Evolutionary conservation across 257 asterid genomes (phyloP), one percentile per base, ranked within the genome.

Genomic region (Nemophila menziesii): DNA sequence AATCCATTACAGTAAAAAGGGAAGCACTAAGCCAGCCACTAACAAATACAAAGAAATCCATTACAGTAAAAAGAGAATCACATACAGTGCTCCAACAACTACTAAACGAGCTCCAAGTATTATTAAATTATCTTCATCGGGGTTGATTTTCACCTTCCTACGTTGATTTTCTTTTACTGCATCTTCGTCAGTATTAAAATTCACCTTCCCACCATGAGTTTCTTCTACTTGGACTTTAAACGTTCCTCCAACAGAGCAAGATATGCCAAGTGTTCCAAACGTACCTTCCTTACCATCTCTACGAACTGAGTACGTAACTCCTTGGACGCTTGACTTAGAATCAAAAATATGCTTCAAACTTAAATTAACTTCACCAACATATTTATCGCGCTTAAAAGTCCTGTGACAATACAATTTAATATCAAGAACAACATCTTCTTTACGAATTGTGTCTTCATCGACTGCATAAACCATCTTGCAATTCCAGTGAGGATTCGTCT

Each of bases 291-390:
- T 2, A 29, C 7, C 36, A 29, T 13, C 2, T 3, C 9, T 29
- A 13, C 12, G 1, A 3, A 29, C 36, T 2, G 3, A 2, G 36
- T 2, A 29, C 12, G 36, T 29, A 29, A 3, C 12, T 29, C 12
- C 12, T 29, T 29, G 12, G 12, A 13, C 36, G 12, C 36, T 29
- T 29, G 8, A 2, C 12, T 13, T 13, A 7, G 8, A 13, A 29
- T 34, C 52, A 16, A 54, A 51, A 15, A 39, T 26, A 3, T 33
- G 4, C 21, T 51, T 51, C 39, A 51, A 37, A 4, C 7, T 15
- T 16, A 51, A 13, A 8, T 39, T 52, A 40, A 52, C 48, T 26
- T 52, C 57, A 5, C 57, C 57, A 3, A 52, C 20, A n/a, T 42
- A 41, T 3, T 20, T 41, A 27, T 52, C 49, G 12, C 1, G 5